phyloP scores from a whole-genome alignment of 2,329 filamentous ascomycete genomes.

The Metarhizium humberi region DNA sequence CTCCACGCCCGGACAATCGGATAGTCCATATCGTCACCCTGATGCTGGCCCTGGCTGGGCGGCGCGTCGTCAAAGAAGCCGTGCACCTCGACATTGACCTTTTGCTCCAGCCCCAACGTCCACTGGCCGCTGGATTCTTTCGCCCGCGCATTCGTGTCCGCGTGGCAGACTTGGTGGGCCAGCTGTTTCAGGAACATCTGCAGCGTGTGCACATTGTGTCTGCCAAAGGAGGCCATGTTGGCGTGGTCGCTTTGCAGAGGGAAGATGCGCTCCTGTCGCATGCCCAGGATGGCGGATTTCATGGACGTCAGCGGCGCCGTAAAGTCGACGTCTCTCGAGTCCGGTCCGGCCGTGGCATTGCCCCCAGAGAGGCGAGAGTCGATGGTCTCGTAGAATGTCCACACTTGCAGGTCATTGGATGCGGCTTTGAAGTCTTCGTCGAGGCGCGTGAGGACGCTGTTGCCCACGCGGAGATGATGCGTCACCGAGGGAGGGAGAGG shows the following conservation, averaged over 20 bases:
- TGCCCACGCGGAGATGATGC: conserved; percentile 40
- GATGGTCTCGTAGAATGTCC: conserved; percentile 55
- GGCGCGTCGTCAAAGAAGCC: conserved; percentile 49
- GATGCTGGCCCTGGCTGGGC: background rate
- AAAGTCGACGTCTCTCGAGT: conserved; percentile 40
- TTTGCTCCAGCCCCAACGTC: conserved; percentile 38
- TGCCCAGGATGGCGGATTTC: conserved; percentile 42
- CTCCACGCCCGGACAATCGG: conserved; percentile 39
- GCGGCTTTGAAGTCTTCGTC: conserved; percentile 48
- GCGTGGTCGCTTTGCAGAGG: conserved; percentile 46
- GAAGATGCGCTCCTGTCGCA: conserved; percentile 41
- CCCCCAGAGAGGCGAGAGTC: conserved; percentile 46
- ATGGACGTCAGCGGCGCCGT: conserved; percentile 50
- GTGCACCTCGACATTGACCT: conserved; percentile 44
- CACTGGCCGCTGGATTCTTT: conserved; percentile 24
- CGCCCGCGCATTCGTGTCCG: conserved; percentile 20
- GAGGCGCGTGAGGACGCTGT: conserved; percentile 35
- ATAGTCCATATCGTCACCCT: background rate
- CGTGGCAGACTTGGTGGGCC: conserved; percentile 20
- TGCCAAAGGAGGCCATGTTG: conserved; percentile 44
- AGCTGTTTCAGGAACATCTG: conserved; percentile 28
- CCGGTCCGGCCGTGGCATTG: background rate
- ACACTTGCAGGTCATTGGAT: conserved; percentile 48
- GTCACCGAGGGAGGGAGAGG: conserved; percentile 42
- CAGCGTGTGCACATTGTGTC: conserved; percentile 38